Evolutionary conservation across 2,329 filamentous ascomycete genomes (phyloP).

Genomic region (Fusarium sp.): DNA sequence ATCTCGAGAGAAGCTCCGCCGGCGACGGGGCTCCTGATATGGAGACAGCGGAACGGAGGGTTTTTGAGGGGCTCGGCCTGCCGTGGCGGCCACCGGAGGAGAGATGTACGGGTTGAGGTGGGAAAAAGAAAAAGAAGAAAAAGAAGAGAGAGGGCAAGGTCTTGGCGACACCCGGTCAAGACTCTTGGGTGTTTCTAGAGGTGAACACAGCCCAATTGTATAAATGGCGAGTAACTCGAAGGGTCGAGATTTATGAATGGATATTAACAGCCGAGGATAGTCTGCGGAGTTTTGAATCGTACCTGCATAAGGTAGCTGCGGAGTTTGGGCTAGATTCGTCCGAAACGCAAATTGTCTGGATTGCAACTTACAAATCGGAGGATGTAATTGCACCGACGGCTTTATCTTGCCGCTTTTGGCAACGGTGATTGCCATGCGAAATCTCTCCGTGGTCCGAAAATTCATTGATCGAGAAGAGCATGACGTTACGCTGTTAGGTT

Average conservation of each 20-base stretch:
- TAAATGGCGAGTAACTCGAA: neutral
- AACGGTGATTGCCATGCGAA: neutral
- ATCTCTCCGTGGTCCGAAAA: slow-evolving; percentile 27
- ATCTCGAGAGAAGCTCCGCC: slow-evolving; percentile 70
- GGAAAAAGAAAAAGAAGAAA: neutral
- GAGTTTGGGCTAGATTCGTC: slow-evolving; percentile 30
- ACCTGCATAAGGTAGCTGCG: slow-evolving; percentile 34
- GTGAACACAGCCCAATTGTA: neutral
- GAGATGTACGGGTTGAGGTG: slow-evolving; percentile 75
- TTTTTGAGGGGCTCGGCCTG: slow-evolving; percentile 84
- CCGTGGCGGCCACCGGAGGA: slow-evolving; percentile 76
- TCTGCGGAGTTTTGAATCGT: slow-evolving; percentile 37
- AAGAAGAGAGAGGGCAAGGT: neutral
- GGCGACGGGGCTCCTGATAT: slow-evolving; percentile 70
- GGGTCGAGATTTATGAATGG: neutral
- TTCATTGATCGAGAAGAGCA: neutral
- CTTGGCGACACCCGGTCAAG: neutral
- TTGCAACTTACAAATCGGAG: slow-evolving; percentile 20
- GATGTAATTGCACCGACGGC: slow-evolving; percentile 42
- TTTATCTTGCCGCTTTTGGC: slow-evolving; percentile 4
- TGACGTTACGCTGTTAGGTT: neutral
- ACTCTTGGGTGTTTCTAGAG: neutral
- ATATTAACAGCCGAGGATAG: slow-evolving; percentile 2
- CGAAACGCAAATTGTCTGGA: slow-evolving; percentile 6
- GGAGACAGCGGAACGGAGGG: slow-evolving; percentile 81